phyloP scores from a whole-genome alignment of 1,284 basidiomycete species.

The Heterobasidion occidentale region DNA sequence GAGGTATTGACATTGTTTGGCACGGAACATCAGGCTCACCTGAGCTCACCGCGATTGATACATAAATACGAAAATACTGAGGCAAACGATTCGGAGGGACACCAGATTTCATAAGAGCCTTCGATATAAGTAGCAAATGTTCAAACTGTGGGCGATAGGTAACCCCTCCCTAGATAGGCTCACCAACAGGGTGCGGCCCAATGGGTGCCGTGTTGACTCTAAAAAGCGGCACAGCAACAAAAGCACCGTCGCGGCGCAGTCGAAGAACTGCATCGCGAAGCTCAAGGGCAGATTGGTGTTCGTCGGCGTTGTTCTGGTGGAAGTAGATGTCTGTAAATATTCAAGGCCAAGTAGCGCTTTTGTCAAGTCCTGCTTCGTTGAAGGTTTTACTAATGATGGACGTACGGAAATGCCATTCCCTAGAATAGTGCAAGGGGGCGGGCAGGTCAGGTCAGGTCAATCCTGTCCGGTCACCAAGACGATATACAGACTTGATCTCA shows the following conservation, averaged over 20 bases:
- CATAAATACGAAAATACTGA: slow-evolving; percentile 68
- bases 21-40: slow-evolving; percentile 29
- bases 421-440: slow-evolving; percentile 16
- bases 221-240: slow-evolving; percentile 67
- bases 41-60: slow-evolving; percentile 56
- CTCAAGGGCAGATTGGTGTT: slow-evolving; percentile 57
- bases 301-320: slow-evolving; percentile 53
- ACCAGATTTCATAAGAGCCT: slow-evolving; percentile 78
- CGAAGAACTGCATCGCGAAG: slow-evolving; percentile 63
- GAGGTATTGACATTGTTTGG: background rate
- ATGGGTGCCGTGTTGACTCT: slow-evolving; percentile 61
- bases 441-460: background rate
- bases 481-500: slow-evolving; percentile 52
- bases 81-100: slow-evolving; percentile 60
- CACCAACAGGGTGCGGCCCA: slow-evolving; percentile 72
- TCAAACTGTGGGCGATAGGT: background rate
- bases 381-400: background rate
- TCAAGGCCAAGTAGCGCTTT: background rate
- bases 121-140: background rate
- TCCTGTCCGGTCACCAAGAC: background rate
- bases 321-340: slow-evolving; percentile 55
- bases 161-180: slow-evolving; percentile 12
- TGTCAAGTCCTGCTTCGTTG: too few species aligned
- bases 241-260: slow-evolving; percentile 63
- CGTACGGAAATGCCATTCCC: slow-evolving; percentile 75